Evolutionary conservation across 1,284 basidiomycete genomes (phyloP), one percentile per base, ranked within the genome.

Genomic region (Pyrrhoderma lamaoense): DNA sequence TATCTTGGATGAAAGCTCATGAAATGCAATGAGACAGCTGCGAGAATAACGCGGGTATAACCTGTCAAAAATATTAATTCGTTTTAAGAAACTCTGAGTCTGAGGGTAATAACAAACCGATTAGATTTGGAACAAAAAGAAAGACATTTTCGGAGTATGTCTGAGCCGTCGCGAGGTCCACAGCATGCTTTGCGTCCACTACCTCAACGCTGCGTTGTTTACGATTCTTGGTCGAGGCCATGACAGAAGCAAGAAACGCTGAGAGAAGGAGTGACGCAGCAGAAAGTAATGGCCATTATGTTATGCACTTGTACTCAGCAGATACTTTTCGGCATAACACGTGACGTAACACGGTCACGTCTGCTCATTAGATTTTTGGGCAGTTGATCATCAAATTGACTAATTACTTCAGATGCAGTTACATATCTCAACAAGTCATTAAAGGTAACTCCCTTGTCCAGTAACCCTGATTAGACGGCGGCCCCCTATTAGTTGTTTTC

Each of bases 1-100:
- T 85, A 85, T 64, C 89, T 92, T 7, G 96, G 96, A 65, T 97
- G 89, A 56, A 85, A 87, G 62, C 83, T 89, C 95, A 99, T 99
- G 67, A 82, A 96, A 68, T 90, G 86, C 23, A 99, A 75, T 4
- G 93, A 86, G 21, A 94, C 70, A 0, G 83, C 96, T 8, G 95
- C 96, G 39, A 97, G 79, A 58, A 99, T 76, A 60, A 99, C 77
- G 46, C 96, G 87, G 16, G 85, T 77, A 68, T 99, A 99, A 23
- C 94, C 92, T 93, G 37, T 42, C 45, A 49, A 18, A n/a, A n/a
- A n/a, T n/a, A n/a, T n/a, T n/a, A n/a, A n/a, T n/a, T n/a, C n/a
- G n/a, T n/a, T n/a, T n/a, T n/a, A n/a, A n/a, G n/a, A 43, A 37
- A 40, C 22, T 19, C 3, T 16, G 23, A n/a, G 14, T 27, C 36